Evolutionary conservation across 805 yeast species (phyloP).

Genomic region (Cyberlindnera mycetangii): DNA sequence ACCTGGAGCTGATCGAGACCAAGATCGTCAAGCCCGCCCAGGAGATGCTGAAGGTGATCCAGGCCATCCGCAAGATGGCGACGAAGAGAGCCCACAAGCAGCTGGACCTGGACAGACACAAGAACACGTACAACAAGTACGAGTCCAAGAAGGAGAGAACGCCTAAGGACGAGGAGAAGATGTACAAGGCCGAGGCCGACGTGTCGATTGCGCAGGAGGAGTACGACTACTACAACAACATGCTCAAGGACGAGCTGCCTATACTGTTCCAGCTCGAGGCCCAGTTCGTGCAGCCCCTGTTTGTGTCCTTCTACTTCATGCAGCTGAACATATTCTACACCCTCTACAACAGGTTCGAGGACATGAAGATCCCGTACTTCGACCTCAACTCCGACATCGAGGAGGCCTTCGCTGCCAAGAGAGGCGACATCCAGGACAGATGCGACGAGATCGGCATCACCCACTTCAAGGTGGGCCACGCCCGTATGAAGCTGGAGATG

Average conservation of each 20-base stretch:
- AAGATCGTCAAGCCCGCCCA: conserved; percentile 90
- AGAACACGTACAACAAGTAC: conserved; percentile 62
- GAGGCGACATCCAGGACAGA: conserved; percentile 88
- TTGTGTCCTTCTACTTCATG: conserved; percentile 94
- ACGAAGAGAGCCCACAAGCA: conserved; percentile 94
- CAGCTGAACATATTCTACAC: conserved; percentile 96
- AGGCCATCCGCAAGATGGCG: conserved; percentile 86
- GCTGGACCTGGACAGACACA: conserved; percentile 86
- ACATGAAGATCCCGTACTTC: conserved; percentile 94
- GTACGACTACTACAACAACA: conserved; percentile 91
- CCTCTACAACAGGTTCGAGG: conserved; percentile 86
- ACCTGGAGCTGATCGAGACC: conserved; percentile 85
- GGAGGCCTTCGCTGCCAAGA: conserved; percentile 73
- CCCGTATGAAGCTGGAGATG: conserved; percentile 78
- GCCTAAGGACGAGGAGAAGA: conserved; percentile 85
- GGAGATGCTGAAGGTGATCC: conserved; percentile 79
- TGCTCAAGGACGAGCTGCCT: conserved; percentile 90
- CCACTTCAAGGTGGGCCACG: conserved; percentile 86
- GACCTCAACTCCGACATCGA: conserved; percentile 81
- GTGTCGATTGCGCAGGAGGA: conserved; percentile 91
- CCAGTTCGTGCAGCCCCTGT: conserved; percentile 88
- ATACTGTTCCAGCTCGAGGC: conserved; percentile 83
- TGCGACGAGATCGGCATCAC: conserved; percentile 88
- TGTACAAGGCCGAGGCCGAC: conserved; percentile 87
- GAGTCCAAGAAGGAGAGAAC: conserved; percentile 82